Percentiles rank a stretch among this genome's conserved stretches.
These are phyloP conservation scores for Trypanosoma cruzi DNA, from an alignment of 208 protist species.

Conservation along the genomic window DNA sequence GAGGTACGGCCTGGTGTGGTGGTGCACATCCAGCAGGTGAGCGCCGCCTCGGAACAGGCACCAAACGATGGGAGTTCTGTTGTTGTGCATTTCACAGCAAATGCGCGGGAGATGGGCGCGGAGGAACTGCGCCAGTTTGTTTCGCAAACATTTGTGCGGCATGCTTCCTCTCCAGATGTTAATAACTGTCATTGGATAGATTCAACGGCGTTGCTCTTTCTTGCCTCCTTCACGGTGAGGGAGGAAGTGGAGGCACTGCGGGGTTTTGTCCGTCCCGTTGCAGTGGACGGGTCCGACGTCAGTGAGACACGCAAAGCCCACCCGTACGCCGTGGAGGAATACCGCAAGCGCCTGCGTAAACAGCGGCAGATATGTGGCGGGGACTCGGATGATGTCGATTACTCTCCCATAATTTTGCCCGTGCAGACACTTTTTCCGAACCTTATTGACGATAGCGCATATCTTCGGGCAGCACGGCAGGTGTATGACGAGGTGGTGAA, in stretches of 20 bases:
- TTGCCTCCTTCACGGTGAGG: constrained; percentile 48
- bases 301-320: constrained; percentile 71
- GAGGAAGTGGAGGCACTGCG: constrained; percentile 29
- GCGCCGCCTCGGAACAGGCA: constrained; percentile 48
- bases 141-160: constrained; percentile 29
- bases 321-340: constrained; percentile 61
- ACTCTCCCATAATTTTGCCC: constrained; percentile 24
- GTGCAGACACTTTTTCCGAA: constrained; percentile 64
- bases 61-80: constrained; percentile 26
- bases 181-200: not conserved
- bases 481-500: constrained; percentile 49
- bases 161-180: not conserved
- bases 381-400: not conserved
- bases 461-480: constrained; percentile 38
- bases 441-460: constrained; percentile 60
- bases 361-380: constrained; percentile 39
- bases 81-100: constrained; percentile 76
- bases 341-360: constrained; percentile 38
- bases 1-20: constrained; percentile 31
- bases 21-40: constrained; percentile 67
- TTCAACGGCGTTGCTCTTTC: constrained; percentile 37
- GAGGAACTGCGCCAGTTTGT: constrained; percentile 50
- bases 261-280: constrained; percentile 19
- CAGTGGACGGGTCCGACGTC: constrained; percentile 38
- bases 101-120: constrained; percentile 39